These are phyloP conservation scores for Phytophthora melonis DNA, from an alignment of 352 stramenopile species.

Conservation along the genomic window DNA sequence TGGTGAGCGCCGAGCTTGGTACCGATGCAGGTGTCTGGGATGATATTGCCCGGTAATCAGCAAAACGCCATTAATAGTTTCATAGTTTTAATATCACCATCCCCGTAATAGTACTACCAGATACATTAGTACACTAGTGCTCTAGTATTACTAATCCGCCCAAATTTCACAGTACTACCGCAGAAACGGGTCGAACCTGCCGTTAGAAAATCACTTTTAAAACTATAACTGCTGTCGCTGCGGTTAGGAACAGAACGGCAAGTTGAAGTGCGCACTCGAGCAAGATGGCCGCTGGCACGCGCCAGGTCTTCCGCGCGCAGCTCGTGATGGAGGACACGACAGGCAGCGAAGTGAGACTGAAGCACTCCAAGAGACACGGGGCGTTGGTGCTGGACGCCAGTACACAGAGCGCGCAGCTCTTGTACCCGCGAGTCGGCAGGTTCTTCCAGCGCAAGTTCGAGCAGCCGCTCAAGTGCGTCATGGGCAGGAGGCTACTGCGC, in stretches of 20 bases:
- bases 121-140: too few relatives aligned
- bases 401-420: slow-evolving; percentile 50
- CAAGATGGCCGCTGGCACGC: neutral
- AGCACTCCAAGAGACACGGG: slow-evolving; percentile 50
- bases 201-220: neutral
- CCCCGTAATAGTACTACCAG: too few relatives aligned
- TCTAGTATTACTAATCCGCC: too few relatives aligned
- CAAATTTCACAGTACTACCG: too few relatives aligned
- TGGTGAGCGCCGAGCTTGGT: too few relatives aligned
- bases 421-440: slow-evolving; percentile 49
- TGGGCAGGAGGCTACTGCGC: slow-evolving; percentile 50
- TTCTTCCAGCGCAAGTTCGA: slow-evolving; percentile 61
- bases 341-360: slow-evolving; percentile 22
- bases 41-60: too few relatives aligned
- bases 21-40: too few relatives aligned
- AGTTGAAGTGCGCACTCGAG: slow-evolving; percentile 32
- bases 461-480: slow-evolving; percentile 61
- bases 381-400: slow-evolving; percentile 43
- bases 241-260: neutral
- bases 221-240: neutral
- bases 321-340: slow-evolving; percentile 41
- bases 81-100: too few relatives aligned
- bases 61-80: too few relatives aligned
- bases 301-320: slow-evolving; percentile 38
- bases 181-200: neutral